Evolutionary conservation across 2,329 filamentous ascomycete genomes (phyloP), one percentile per base, ranked within the genome.

Genomic region (Cordyceps cateniannulata): DNA sequence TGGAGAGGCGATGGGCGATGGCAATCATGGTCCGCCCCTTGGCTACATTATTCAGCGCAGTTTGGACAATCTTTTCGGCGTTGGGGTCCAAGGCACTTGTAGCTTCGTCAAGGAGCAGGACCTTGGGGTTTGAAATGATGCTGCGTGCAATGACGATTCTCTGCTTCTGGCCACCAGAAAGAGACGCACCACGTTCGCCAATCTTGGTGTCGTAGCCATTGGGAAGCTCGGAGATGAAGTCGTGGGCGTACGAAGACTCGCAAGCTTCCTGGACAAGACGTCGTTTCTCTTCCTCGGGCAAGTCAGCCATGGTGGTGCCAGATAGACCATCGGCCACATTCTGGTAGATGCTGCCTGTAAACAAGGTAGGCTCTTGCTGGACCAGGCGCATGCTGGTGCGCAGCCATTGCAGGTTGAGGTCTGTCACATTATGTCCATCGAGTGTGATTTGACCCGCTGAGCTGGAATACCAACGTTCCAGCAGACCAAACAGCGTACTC

Each of bases 31-130:
- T 89, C 20, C 85, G 77, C 25, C 80, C 80, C 49, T 78, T 75
- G 1, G 83, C 82, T 8, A 74, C 73, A 6, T 80, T 78, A 63
- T 82, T 80, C 22, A 86, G 75, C 0, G 83, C 83, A 55, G 76
- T 70, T 63, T 86, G 83, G 0, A 86, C 84, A 24, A 81, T 76
- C 29, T 76, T 74, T 57, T 80, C 77, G 3, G 78, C 74, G 14
- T 74, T 74, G 2, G 76, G 74, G 47, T 79, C 76, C 10, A 79
- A 69, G 1, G 86, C 84, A 52, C 82, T 86, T 0, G 87, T 90
- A 1, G 87, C 87, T 69, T 90, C 87, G 64, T 90, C 87, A 1
- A 90, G 75, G 32, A 90, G 81, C 0, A 90, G 74, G 48, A 90
- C 83, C 3, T 77, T 77, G 0, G 86, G 85, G 60, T 86, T 76